phyloP scores from a whole-genome alignment of 192 early-diverging fungal species.

The Piromyces finnis region DNA sequence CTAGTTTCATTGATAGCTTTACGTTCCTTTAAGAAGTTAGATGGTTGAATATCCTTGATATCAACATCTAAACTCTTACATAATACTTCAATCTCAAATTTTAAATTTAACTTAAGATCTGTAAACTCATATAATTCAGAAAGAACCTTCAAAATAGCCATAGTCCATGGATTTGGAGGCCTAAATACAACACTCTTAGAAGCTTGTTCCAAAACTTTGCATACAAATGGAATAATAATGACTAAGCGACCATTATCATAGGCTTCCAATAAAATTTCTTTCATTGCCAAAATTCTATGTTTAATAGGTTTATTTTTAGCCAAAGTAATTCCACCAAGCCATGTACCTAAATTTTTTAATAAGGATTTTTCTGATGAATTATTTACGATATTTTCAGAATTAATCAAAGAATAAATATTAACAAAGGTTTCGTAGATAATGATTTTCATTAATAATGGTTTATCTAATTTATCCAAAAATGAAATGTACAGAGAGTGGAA shows the following conservation, averaged over 20 bases:
- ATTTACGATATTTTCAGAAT: slow-evolving; percentile 81
- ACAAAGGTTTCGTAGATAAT: slow-evolving; percentile 78
- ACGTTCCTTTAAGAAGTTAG: background rate
- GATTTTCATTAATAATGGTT: slow-evolving; percentile 40
- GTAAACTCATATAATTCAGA: slow-evolving; percentile 86
- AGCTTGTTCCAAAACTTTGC: slow-evolving; percentile 88
- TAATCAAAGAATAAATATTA: slow-evolving; percentile 74
- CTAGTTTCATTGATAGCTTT: background rate
- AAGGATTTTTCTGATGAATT: slow-evolving; percentile 73
- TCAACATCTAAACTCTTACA: slow-evolving; percentile 80
- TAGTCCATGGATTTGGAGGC: slow-evolving; percentile 93
- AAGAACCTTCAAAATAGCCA: slow-evolving; percentile 80
- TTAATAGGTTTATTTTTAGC: slow-evolving; percentile 89
- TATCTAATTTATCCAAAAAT: slow-evolving; percentile 59
- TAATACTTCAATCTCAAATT: slow-evolving; percentile 95
- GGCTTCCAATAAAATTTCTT: slow-evolving; percentile 84
- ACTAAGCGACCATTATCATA: slow-evolving; percentile 70
- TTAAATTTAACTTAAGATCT: slow-evolving; percentile 83
- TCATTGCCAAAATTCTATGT: slow-evolving; percentile 87
- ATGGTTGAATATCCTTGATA: background rate
- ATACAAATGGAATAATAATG: slow-evolving; percentile 94
- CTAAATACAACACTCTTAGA: slow-evolving; percentile 73
- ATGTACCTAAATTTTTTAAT: slow-evolving; percentile 90
- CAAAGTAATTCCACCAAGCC: slow-evolving; percentile 90
- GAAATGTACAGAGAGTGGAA: slow-evolving; percentile 80